Evolutionary conservation across 345 rosid species (phyloP).

Genomic region (Hibiscus tridactylites): DNA sequence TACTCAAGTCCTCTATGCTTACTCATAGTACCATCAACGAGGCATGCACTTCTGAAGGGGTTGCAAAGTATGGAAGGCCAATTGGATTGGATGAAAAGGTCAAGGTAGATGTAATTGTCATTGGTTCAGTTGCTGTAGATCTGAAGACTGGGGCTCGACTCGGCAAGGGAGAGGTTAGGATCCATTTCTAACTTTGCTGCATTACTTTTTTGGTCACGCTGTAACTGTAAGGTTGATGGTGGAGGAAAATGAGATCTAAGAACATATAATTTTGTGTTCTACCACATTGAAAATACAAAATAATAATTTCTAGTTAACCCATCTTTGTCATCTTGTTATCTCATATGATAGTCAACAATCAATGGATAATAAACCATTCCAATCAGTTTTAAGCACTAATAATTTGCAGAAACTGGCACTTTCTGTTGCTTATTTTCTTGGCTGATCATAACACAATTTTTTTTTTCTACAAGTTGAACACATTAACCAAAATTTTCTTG

Average conservation of each 20-base stretch:
- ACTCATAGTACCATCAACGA: constrained; percentile 41
- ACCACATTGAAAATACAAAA: background rate
- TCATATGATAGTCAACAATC: background rate
- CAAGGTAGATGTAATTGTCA: constrained; percentile 66
- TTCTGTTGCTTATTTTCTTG: background rate
- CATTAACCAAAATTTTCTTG: background rate
- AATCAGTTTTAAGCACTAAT: background rate
- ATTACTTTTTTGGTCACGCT: background rate
- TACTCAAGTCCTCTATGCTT: constrained; percentile 46
- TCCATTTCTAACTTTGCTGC: background rate
- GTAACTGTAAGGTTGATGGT: background rate
- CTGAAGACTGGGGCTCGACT: constrained; percentile 78
- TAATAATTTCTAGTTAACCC: background rate
- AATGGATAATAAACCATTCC: background rate
- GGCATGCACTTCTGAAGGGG: constrained; percentile 79
- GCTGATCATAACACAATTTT: background rate
- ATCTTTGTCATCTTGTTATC: background rate
- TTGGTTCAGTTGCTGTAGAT: constrained; percentile 88
- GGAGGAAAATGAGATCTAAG: background rate
- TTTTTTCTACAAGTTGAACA: background rate
- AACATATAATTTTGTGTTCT: background rate
- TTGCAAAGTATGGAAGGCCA: constrained; percentile 75
- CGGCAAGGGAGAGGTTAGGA: constrained; percentile 84
- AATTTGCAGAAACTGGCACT: constrained; percentile 3
- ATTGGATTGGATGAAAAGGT: constrained; percentile 75